Evolutionary conservation across 768 basidiomycete genomes (phyloP).

Genomic region (Tricholoma saponaceum): DNA sequence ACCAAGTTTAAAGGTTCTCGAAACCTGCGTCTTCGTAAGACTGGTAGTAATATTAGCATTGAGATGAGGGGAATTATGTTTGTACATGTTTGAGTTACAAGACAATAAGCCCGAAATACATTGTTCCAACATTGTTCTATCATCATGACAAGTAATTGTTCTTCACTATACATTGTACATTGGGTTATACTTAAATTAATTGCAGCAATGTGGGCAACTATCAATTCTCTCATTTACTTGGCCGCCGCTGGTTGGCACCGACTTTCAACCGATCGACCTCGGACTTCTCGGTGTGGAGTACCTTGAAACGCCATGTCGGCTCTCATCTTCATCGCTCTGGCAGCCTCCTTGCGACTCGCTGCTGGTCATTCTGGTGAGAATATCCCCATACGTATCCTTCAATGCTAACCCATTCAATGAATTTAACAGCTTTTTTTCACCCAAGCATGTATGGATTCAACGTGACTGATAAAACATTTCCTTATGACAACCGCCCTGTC

Average conservation of each 20-base stretch:
- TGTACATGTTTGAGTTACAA: neutral
- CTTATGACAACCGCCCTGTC: conserved; percentile 65
- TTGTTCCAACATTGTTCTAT: too few species aligned
- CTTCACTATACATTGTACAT: neutral
- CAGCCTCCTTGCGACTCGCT: conserved; percentile 16
- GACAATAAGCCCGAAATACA: neutral
- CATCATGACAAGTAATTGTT: neutral
- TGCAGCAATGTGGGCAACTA: neutral
- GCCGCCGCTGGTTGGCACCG: neutral
- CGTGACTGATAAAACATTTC: conserved; percentile 48
- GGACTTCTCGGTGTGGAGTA: neutral
- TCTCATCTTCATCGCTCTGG: conserved; percentile 13
- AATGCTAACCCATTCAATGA: neutral
- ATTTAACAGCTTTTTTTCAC: conserved; percentile 40
- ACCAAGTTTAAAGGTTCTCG: too few species aligned
- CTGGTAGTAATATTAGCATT: too few species aligned
- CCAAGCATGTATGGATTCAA: conserved; percentile 69
- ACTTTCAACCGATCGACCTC: too few species aligned
- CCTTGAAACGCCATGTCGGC: conserved; percentile 14
- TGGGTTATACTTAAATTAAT: too few species aligned
- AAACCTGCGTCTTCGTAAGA: too few species aligned
- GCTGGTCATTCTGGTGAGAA: conserved; percentile 27
- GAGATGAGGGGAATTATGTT: too few species aligned
- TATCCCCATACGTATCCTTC: neutral
- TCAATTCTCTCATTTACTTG: too few species aligned